Conservation (phyloP, 805 yeast species). For the Teunomyces pallodes region DNA sequence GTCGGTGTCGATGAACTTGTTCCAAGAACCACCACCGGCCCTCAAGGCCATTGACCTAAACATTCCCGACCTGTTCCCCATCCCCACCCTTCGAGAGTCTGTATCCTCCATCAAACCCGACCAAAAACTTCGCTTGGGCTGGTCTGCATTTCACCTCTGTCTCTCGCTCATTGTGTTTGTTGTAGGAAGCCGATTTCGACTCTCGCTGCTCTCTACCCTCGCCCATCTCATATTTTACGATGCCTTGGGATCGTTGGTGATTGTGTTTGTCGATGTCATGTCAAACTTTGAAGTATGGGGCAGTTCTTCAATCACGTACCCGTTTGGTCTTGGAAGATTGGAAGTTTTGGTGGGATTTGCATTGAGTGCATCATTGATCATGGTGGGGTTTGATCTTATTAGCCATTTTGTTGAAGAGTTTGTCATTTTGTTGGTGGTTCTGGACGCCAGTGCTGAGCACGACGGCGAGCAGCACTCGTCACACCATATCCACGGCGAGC, state of each 20-base stretch:
- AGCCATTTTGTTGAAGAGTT: slow-evolving; percentile 85
- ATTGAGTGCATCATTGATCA: slow-evolving; percentile 74
- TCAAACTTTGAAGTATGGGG: slow-evolving; percentile 94
- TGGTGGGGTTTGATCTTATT: slow-evolving; percentile 86
- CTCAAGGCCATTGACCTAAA: slow-evolving; percentile 56
- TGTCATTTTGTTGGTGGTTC: slow-evolving; percentile 43
- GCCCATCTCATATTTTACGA: slow-evolving; percentile 89
- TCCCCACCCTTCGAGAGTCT: slow-evolving; percentile 70
- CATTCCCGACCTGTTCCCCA: slow-evolving; percentile 63
- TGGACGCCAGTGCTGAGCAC: slow-evolving; percentile 16
- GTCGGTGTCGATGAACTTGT: slow-evolving; percentile 91
- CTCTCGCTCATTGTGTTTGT: slow-evolving; percentile 56
- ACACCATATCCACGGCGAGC: slow-evolving; percentile 39
- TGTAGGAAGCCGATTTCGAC: slow-evolving; percentile 55
- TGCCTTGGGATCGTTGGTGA: slow-evolving; percentile 68
- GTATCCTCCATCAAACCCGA: slow-evolving; percentile 52
- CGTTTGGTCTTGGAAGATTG: slow-evolving; percentile 90
- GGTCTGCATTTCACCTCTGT: slow-evolving; percentile 58
- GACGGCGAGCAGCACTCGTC: slow-evolving; percentile 28
- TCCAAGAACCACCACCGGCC: slow-evolving; percentile 78
- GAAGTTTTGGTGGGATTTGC: slow-evolving; percentile 90
- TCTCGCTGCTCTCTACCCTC: slow-evolving; percentile 66
- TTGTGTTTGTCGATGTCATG: slow-evolving; percentile 73
- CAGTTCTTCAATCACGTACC: slow-evolving; percentile 74
- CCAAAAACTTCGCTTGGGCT: slow-evolving; percentile 57